Conservation (phyloP, 1,284 basidiomycete genomes). For the Sporisorium sorghi region DNA sequence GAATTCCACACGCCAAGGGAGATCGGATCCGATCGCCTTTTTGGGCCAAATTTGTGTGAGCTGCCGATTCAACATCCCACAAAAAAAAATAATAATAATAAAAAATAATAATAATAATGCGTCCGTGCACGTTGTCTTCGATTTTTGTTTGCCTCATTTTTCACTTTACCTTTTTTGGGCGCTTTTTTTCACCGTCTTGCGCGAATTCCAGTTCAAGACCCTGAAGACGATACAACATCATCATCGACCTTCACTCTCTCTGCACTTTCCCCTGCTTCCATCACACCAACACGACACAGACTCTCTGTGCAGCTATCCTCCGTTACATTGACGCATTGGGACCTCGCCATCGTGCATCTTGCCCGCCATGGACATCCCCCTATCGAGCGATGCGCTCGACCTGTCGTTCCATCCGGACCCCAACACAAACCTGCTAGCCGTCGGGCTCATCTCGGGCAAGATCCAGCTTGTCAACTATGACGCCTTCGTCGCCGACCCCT, state of each 20-base stretch:
- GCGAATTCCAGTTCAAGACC: constrained; percentile 3
- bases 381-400: constrained; percentile 84
- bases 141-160: too few relatives aligned
- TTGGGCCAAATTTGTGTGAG: neutral
- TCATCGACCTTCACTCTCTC: neutral
- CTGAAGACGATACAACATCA: neutral
- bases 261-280: neutral
- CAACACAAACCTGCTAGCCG: constrained; percentile 75
- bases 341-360: neutral
- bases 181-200: neutral
- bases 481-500: constrained; percentile 12
- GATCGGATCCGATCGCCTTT: constrained; percentile 28
- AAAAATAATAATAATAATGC: too few relatives aligned
- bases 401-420: constrained; percentile 83
- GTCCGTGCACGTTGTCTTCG: constrained; percentile 12
- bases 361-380: constrained; percentile 62
- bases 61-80: neutral
- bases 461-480: constrained; percentile 81
- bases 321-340: neutral
- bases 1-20: constrained; percentile 14
- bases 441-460: constrained; percentile 83
- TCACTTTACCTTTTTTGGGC: too few relatives aligned
- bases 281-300: neutral
- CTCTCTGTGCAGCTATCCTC: neutral
- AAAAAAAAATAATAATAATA: too few relatives aligned